Conservation (phyloP, 2,329 filamentous ascomycete genomes). For the Trichocomaceae sp. region DNA sequence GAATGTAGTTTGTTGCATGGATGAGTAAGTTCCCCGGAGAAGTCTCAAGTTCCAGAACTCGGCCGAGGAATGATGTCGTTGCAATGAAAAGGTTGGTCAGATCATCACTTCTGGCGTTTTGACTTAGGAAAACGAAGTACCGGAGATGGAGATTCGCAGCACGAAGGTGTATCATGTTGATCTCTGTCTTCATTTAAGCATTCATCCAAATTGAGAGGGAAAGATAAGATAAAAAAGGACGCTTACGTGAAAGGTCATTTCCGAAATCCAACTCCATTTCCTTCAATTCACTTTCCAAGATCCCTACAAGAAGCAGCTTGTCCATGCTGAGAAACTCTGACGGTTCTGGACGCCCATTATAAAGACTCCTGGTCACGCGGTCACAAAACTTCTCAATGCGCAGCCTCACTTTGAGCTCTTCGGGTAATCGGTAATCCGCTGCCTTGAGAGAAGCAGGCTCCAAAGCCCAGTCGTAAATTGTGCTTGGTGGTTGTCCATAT, state of each 20-base stretch:
- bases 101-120: constrained; percentile 38
- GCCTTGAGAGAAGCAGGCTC: constrained; percentile 39
- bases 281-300: constrained; percentile 39
- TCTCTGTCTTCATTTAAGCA: constrained; percentile 24
- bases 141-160: constrained; percentile 41
- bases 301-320: constrained; percentile 38
- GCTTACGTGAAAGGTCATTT: constrained; percentile 29
- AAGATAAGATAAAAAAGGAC: not conserved
- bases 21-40: constrained; percentile 43
- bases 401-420: constrained; percentile 45
- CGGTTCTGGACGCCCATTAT: constrained; percentile 50
- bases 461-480: constrained; percentile 53
- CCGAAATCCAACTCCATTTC: constrained; percentile 49
- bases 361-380: constrained; percentile 50
- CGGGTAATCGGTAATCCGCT: constrained; percentile 42
- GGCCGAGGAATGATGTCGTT: constrained; percentile 41
- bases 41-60: constrained; percentile 39
- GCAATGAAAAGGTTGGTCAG: constrained; percentile 39
- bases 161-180: constrained; percentile 42
- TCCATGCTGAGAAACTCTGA: constrained; percentile 41
- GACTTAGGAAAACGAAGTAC: constrained; percentile 42
- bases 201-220: not conserved
- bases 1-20: constrained; percentile 55
- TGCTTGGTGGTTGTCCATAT: constrained; percentile 58
- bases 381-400: constrained; percentile 54